Evolutionary conservation across 106 monocot genomes (phyloP), one percentile per base, ranked within the genome.

Genomic region (Amphibolis antarctica): DNA sequence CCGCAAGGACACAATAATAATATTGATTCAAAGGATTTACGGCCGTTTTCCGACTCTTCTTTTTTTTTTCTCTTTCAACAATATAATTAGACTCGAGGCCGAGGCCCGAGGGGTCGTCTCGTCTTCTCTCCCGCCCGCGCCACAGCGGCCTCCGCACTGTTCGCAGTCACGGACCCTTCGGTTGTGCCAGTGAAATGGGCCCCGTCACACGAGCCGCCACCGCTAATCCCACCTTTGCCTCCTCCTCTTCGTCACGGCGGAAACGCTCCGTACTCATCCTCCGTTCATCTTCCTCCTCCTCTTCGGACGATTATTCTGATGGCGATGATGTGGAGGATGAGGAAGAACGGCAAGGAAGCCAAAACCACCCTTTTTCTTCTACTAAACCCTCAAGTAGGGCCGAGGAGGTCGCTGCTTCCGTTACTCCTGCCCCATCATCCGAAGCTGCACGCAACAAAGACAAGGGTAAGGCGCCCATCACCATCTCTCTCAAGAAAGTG

Each of bases 401-500:
- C 31, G 59, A 66, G 58, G 43, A 36, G 0, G 23, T 25, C 21
- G 19, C n/a, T n/a, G n/a, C 36, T 36, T 36, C 36, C 7, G n/a
- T n/a, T n/a, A 59, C 24, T 30, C 29, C 15, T 6, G 59, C 11
- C 29, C 9, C 0, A 30, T 12, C 28, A 5, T 1, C 59, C 6
- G 31, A 2, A 0, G 59, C 0, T 9, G 2, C 14, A 5, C 42
- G 4, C 14, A 53, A 56, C 25, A 46, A 60, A 22, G 45, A 0
- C 36, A 63, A 14, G 28, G 19, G 22, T 22, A 31, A 59, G 69
- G 47, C 69, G 0, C 67, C 73, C 24, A 84, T 92, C 70, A 82
- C 75, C 28, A 87, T 92, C 44, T 69, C 69, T 44, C 83, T 87
- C 28, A 84, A 82, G 64, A 92, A 80, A 75, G 77, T 87, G 25